Conservation (phyloP, 768 basidiomycete genomes). For the Phanerochaete carnosa region DNA sequence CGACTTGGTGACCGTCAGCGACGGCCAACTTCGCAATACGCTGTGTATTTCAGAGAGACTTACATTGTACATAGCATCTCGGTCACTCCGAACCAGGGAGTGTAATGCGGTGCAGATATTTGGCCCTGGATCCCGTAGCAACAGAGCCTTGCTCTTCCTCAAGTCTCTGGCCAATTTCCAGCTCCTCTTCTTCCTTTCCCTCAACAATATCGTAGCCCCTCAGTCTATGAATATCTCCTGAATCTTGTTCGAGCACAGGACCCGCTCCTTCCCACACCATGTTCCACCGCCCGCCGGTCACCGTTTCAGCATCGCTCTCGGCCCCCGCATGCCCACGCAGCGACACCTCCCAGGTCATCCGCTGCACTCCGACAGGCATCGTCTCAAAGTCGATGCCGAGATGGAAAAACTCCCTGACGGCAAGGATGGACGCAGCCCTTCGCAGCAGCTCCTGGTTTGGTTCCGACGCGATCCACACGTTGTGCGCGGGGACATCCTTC, state of each 20-base stretch:
- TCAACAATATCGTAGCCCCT: background rate
- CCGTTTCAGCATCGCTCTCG: background rate
- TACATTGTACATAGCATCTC: too few relatives aligned
- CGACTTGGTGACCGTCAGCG: background rate
- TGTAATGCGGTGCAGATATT: background rate
- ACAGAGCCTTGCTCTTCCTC: background rate
- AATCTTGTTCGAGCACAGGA: constrained; percentile 1
- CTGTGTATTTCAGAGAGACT: too few relatives aligned
- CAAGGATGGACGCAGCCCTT: constrained; percentile 27
- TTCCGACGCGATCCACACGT: constrained; percentile 39
- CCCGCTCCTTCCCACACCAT: constrained; percentile 1
- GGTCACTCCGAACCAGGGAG: background rate
- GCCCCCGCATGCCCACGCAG: background rate
- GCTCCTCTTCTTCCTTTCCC: background rate
- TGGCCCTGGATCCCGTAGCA: background rate
- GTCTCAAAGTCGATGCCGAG: constrained; percentile 35
- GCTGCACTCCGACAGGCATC: constrained; percentile 16
- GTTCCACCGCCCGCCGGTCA: background rate
- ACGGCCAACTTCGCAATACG: too few relatives aligned
- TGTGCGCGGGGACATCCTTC: constrained; percentile 37
- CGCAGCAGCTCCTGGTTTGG: constrained; percentile 36
- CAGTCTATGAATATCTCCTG: background rate
- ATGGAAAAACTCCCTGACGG: constrained; percentile 36
- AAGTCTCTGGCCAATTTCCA: background rate
- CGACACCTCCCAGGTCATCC: constrained; percentile 14